Conservation (phyloP, 345 rosid species). For the Gossypium stocksii region DNA sequence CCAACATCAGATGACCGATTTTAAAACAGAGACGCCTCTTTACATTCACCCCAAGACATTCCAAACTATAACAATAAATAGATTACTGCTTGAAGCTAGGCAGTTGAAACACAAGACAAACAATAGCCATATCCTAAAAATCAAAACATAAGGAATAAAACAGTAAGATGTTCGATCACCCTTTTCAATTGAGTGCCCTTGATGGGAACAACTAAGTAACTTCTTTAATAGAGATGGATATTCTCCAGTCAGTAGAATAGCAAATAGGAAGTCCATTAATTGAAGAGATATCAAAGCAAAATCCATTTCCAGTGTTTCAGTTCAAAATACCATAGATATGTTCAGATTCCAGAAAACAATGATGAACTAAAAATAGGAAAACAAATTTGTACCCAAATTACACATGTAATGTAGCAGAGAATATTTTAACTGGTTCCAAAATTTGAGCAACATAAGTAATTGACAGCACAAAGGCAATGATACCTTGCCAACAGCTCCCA, state of each 20-base stretch:
- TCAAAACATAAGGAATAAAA: background rate
- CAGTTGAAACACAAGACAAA: too few relatives aligned
- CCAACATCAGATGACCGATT: too few relatives aligned
- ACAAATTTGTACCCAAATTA: background rate
- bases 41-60: too few relatives aligned
- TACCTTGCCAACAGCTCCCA: conserved; percentile 99
- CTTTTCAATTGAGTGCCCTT: background rate
- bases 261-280: background rate
- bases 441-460: background rate
- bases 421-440: background rate
- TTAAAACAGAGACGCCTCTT: too few relatives aligned
- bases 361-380: background rate
- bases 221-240: background rate
- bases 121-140: background rate
- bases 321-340: background rate
- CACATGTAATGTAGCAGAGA: background rate
- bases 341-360: background rate
- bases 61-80: too few relatives aligned
- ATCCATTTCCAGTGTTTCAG: background rate
- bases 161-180: background rate
- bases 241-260: background rate
- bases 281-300: background rate
- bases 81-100: too few relatives aligned
- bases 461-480: background rate
- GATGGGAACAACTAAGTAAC: background rate